Percentiles rank a stretch among this genome's conserved stretches.
phyloP scores from a whole-genome alignment of 768 basidiomycete genomes.

The Pisolithus albus region DNA sequence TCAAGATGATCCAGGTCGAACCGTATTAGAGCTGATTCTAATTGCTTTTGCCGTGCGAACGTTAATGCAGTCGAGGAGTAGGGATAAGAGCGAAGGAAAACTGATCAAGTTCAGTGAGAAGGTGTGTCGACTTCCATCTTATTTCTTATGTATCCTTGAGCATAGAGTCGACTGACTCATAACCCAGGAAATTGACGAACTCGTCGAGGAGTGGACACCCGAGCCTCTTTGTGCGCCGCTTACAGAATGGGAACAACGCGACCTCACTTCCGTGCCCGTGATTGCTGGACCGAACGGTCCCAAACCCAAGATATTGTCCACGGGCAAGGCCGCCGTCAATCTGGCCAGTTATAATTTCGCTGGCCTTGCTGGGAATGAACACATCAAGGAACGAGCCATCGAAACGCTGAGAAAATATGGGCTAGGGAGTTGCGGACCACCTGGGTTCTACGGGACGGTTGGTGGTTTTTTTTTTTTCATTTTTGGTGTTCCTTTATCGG shows the following conservation, averaged over 20 bases:
- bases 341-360: conserved; percentile 89
- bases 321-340: conserved; percentile 74
- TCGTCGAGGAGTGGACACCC: conserved; percentile 93
- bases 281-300: conserved; percentile 77
- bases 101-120: conserved; percentile 90
- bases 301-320: conserved; percentile 68
- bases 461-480: conserved; percentile 45
- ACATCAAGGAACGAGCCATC: conserved; percentile 78
- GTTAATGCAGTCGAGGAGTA: conserved; percentile 81
- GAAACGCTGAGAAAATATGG: conserved; percentile 86
- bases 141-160: background rate
- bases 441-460: conserved; percentile 94
- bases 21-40: conserved; percentile 83
- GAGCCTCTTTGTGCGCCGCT: conserved; percentile 72
- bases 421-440: conserved; percentile 90
- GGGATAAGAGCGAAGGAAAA: conserved; percentile 76
- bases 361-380: conserved; percentile 82
- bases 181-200: conserved; percentile 86
- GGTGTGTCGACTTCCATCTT: conserved; percentile 37
- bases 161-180: background rate
- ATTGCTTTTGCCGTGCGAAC: conserved; percentile 85
- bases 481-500: background rate
- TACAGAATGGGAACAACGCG: conserved; percentile 49
- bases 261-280: conserved; percentile 70
- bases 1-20: conserved; percentile 91